Evolutionary conservation across 2,329 filamentous ascomycete genomes (phyloP).

Genomic region (Aureobasidium sp.): DNA sequence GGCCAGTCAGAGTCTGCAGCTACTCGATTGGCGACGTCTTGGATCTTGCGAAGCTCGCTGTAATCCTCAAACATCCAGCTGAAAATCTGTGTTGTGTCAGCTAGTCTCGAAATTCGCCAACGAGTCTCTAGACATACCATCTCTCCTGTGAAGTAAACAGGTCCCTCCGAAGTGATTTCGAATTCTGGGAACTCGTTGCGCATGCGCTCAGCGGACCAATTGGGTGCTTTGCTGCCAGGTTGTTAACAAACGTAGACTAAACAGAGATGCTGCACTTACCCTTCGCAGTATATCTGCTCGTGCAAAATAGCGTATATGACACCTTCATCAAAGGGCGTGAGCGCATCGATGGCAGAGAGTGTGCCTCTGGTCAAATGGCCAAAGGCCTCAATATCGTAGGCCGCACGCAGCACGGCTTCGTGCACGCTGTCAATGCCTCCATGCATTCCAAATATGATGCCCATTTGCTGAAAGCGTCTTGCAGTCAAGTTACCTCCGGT

Average conservation of each 20-base stretch:
- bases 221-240: slow-evolving; percentile 41
- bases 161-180: slow-evolving; percentile 36
- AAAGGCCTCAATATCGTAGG: slow-evolving; percentile 65
- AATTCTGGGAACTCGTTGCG: slow-evolving; percentile 43
- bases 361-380: slow-evolving; percentile 67
- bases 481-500: slow-evolving; percentile 66
- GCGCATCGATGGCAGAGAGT: slow-evolving; percentile 58
- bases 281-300: slow-evolving; percentile 78
- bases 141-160: slow-evolving; percentile 78
- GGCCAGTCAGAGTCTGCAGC: slow-evolving; percentile 65
- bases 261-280: slow-evolving; percentile 29
- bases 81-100: slow-evolving; percentile 46
- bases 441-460: slow-evolving; percentile 69
- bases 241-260: neutral
- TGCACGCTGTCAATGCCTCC: slow-evolving; percentile 71
- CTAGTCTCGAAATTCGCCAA: neutral
- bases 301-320: slow-evolving; percentile 83
- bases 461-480: slow-evolving; percentile 66
- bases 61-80: slow-evolving; percentile 78
- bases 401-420: slow-evolving; percentile 60
- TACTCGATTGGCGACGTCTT: slow-evolving; percentile 60
- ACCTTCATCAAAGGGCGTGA: slow-evolving; percentile 62
- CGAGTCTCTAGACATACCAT: slow-evolving; percentile 46
- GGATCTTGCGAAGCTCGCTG: slow-evolving; percentile 62
- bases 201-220: slow-evolving; percentile 67